phyloP scores from a whole-genome alignment of 306 rosid species.

The Sophora flavescens region DNA sequence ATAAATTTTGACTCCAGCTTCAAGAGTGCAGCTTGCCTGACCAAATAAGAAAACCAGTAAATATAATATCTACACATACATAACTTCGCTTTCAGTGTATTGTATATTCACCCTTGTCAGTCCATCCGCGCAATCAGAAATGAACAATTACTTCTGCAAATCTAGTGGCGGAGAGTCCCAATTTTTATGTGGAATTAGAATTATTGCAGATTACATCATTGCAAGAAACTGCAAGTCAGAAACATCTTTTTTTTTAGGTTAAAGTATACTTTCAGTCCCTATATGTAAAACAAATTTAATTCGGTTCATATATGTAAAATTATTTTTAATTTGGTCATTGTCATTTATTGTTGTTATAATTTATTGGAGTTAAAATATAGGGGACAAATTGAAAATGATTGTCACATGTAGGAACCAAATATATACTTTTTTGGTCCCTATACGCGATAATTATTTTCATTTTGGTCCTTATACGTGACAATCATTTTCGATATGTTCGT shows the following conservation, averaged over 20 bases:
- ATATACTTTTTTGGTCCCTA: too few species aligned
- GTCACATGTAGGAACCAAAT: too few species aligned
- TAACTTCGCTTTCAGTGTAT: neutral
- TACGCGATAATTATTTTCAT: too few species aligned
- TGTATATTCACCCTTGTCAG: neutral
- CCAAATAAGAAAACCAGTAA: conserved; percentile 33
- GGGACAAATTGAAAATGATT: too few species aligned
- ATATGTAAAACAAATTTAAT: too few species aligned
- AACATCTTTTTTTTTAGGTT: neutral
- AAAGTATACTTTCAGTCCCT: too few species aligned
- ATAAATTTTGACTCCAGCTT: conserved; percentile 96
- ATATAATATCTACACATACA: conserved; percentile 21
- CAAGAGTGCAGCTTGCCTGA: conserved; percentile 98
- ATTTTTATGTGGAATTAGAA: conserved; percentile 2
- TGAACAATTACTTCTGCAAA: conserved; percentile 9
- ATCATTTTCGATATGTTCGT: too few species aligned
- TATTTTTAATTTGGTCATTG: too few species aligned
- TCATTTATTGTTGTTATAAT: too few species aligned
- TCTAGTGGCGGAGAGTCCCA: conserved; percentile 1
- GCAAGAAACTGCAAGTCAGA: neutral
- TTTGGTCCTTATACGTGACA: too few species aligned
- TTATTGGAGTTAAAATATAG: too few species aligned
- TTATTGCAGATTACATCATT: neutral
- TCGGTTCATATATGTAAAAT: too few species aligned
- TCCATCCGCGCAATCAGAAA: conserved; percentile 33